Evolutionary conservation across 352 stramenopile genomes (phyloP).

Genomic region (Lagenidium sp.): DNA sequence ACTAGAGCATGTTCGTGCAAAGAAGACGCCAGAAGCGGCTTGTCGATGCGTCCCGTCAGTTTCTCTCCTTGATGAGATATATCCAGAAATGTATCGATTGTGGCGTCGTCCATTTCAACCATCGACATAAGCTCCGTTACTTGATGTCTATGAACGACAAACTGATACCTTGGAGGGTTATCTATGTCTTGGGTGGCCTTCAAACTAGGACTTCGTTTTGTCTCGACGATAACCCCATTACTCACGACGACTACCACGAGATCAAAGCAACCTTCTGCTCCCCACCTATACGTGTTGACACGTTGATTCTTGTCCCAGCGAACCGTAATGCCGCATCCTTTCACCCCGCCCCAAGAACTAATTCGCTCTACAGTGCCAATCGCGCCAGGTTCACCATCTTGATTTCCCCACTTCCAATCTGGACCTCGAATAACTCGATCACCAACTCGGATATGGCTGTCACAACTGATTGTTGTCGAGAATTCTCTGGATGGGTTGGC

Average conservation of each 20-base stretch:
- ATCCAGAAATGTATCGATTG: constrained; percentile 49
- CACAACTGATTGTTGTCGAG: constrained; percentile 3
- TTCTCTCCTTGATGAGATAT: no score
- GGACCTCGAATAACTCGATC: constrained; percentile 63
- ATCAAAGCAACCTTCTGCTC: constrained; percentile 68
- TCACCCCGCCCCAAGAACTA: constrained; percentile 65
- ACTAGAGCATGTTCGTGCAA: constrained; percentile 47
- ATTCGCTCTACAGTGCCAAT: constrained; percentile 68
- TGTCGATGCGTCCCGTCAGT: no score
- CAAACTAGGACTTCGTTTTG: constrained; percentile 34
- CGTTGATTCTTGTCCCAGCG: constrained; percentile 76
- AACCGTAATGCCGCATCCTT: constrained; percentile 69
- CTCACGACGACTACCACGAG: constrained; percentile 62
- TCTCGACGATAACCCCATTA: constrained; percentile 28
- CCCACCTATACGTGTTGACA: constrained; percentile 81
- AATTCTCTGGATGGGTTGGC: constrained; percentile 3
- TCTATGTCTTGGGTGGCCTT: constrained; percentile 11
- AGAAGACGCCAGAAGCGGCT: no score
- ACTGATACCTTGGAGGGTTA: constrained; percentile 34
- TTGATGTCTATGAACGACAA: constrained; percentile 51
- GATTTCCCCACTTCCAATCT: constrained; percentile 78
- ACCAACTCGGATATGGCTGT: constrained; percentile 32
- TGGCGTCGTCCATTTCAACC: constrained; percentile 36
- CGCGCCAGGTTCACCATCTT: constrained; percentile 57
- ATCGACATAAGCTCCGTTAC: constrained; percentile 35